Percentiles rank a stretch among this genome's conserved stretches.
Conservation (phyloP, 1,139 yeast species). For the Debaryomyces robertsiae region DNA sequence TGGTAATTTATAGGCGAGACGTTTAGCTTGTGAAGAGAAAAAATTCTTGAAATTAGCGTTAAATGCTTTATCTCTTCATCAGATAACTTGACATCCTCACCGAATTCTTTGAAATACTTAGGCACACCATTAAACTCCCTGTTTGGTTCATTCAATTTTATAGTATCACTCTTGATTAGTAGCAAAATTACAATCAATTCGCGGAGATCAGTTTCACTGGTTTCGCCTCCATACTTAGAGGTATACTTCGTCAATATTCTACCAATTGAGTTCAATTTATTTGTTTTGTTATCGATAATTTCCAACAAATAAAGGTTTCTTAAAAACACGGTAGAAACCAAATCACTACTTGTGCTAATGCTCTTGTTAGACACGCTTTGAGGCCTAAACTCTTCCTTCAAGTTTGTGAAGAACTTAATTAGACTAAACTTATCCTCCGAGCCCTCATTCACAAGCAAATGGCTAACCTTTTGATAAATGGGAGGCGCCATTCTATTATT, state of each 20-base stretch:
- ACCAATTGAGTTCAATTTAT: conserved; percentile 60
- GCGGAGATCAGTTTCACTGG: conserved; percentile 27
- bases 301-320: conserved; percentile 61
- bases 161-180: conserved; percentile 37
- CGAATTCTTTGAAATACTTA: conserved; percentile 34
- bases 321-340: conserved; percentile 60
- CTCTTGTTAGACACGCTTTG: conserved; percentile 20
- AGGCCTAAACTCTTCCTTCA: conserved; percentile 17
- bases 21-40: conserved; percentile 54
- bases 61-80: conserved; percentile 37
- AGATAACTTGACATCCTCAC: conserved; percentile 31
- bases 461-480: conserved; percentile 30
- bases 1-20: conserved; percentile 62
- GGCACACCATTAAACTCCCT: conserved; percentile 40
- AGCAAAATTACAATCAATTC: conserved; percentile 48
- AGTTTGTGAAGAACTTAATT: conserved; percentile 34
- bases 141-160: conserved; percentile 32
- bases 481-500: conserved; percentile 56
- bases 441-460: conserved; percentile 31
- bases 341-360: conserved; percentile 49
- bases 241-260: conserved; percentile 44
- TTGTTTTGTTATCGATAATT: conserved; percentile 48
- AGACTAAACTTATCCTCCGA: conserved; percentile 35
- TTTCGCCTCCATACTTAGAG: conserved; percentile 19
- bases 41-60: conserved; percentile 57